Base-by-base conservation (phyloP, 2,329 filamentous ascomycete species). In the Fusarium nodosum region DNA sequence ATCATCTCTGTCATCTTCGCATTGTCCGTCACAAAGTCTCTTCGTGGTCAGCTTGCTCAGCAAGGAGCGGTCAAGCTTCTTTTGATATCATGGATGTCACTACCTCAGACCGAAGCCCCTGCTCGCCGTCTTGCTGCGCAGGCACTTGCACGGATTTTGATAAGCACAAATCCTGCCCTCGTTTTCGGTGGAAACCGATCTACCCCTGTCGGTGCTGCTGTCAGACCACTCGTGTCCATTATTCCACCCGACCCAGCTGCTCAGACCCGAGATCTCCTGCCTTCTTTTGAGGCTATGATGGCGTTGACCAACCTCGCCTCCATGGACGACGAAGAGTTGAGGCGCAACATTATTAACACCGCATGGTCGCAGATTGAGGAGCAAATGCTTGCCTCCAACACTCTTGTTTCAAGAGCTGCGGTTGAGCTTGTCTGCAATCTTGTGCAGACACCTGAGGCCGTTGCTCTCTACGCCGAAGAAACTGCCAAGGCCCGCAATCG, bases 261-360 rank as follows among this genome's bases (percentile, higher is more conserved):
- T 4, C 87, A 90, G 46, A 87, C 88, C 2, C 88, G 91, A 53
- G 92, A 97, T 77, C 87, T 98, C 16, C 86, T 99, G 1, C 94
- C 96, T 0, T 90, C 92, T 0, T 99, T 98, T 72, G 96, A 99
- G 79, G 87, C 91, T 1, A 86, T 99, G 11, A 91, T 98, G 78
- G 95, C 96, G 0, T 87, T 99, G 36, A 98, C 96, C 1, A 99
- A 99, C 73, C 87, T 99, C 10, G 96, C 95, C 0, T 97, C 93
- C 0, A 87, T 90, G 15, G 91, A 94, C 55, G 86, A 91, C 64
- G 84, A 88, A 34, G 87, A 89, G 8, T 85, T 87, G 8, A 87
- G 90, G 45, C 84, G 86, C 36, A 83, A 86, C 18, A 94, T 97
- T 51, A 88, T 97, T 36, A 88, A 91, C 12, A 83, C 87, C 6